Evolutionary conservation across 257 asterid species (phyloP).

Genomic region (Oldenlandia corymbosa): DNA sequence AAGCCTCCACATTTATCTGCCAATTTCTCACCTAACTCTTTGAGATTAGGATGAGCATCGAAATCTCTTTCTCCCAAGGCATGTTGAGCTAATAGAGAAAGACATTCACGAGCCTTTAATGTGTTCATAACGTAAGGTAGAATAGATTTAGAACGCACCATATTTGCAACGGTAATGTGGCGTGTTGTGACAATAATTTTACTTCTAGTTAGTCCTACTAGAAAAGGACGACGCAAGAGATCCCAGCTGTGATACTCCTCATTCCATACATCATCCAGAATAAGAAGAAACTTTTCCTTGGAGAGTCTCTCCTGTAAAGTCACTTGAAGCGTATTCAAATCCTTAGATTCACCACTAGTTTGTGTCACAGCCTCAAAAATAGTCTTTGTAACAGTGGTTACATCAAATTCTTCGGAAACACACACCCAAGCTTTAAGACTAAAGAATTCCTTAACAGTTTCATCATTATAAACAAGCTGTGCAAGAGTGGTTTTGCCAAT

Average conservation of each 20-base stretch:
- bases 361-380: constrained; percentile 20
- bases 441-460: constrained; percentile 10
- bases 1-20: constrained; percentile 41
- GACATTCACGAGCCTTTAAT: constrained; percentile 17
- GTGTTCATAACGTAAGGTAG: constrained; percentile 11
- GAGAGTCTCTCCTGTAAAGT: constrained; percentile 16
- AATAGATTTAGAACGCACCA: constrained; percentile 15
- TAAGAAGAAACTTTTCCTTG: constrained; percentile 8
- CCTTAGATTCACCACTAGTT: constrained; percentile 11
- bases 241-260: constrained; percentile 22
- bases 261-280: constrained; percentile 25
- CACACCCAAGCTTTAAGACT: constrained; percentile 17
- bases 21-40: constrained; percentile 33
- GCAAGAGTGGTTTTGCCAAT: constrained; percentile 29
- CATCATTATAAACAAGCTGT: constrained; percentile 27
- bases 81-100: constrained; percentile 22
- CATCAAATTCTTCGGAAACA: constrained; percentile 26
- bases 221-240: constrained; percentile 20
- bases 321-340: constrained; percentile 24
- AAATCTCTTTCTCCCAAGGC: constrained; percentile 18
- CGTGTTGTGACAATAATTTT: constrained; percentile 23
- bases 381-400: constrained; percentile 8
- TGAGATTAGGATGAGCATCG: constrained; percentile 7
- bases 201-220: constrained; percentile 23
- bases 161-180: constrained; percentile 7